Evolutionary conservation across 2,329 filamentous ascomycete genomes (phyloP), one percentile per base, ranked within the genome.

Genomic region (Penicillium sp.): DNA sequence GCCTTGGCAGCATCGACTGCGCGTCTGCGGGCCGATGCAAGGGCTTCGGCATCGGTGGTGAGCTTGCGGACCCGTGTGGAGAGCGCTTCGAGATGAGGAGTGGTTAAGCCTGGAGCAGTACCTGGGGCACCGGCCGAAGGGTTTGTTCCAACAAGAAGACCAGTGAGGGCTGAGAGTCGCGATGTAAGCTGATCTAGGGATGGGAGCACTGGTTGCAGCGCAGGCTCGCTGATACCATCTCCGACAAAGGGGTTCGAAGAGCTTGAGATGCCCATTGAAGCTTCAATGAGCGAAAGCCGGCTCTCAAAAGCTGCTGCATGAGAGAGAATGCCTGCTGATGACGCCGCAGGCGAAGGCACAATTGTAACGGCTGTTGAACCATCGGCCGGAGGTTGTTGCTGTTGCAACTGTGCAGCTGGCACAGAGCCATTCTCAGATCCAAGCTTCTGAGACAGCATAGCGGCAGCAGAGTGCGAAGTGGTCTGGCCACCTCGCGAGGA

Each of bases 241-340:
- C 65, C 58, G 40, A 72, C 60, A 49, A 71, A 68, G 0, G 86
- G 80, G 56, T 87, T 76, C 9, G 82, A 79, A 0, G 84, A 82
- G 20, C 84, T 83, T 35, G 83, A 86, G 42, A 95, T 80, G 8
- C 93, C 93, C 25, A 98, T 80, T 1, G 84, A 81, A 58, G 83
- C 83, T 73, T 98, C 93, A 42, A 98, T 76, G 27, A 87, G 75
- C 2, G 86, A 75, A 18, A 98, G 81, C 4, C 93, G 83, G 27
- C 82, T 80, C 66, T 97, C 92, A 62, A 98, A 96, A 55, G 93
- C 87, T 23, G 91, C 88, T 6, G 89, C 86, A 68, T 90, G 88
- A 29, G 84, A 82, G 31, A 96, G 77, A 24, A 88, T 43, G 71
- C 78, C 39, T 75, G 84, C 28, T 3, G 67, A 54, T 4, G 65